These are phyloP conservation scores for Beauveria sp. DNA, from an alignment of 2,329 filamentous ascomycete genomes.

Conservation along the genomic window DNA sequence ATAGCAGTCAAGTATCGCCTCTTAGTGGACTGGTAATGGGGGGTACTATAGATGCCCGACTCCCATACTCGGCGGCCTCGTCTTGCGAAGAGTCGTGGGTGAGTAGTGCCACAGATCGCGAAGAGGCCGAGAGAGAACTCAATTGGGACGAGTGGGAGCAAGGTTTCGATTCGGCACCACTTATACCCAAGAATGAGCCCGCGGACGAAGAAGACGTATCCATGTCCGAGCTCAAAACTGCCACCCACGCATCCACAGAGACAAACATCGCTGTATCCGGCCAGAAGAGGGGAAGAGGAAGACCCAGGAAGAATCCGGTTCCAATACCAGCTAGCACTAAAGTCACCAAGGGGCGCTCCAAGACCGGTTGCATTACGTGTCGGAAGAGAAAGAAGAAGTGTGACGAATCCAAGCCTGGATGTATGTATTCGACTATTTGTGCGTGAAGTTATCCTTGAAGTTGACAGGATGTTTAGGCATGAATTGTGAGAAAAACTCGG, in stretches of 20 bases:
- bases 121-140: constrained; percentile 15
- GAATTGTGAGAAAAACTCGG: constrained; percentile 90
- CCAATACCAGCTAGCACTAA: constrained; percentile 55
- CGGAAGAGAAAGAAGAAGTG: constrained; percentile 66
- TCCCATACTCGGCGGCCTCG: constrained; percentile 33
- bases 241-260: constrained; percentile 19
- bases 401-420: constrained; percentile 59
- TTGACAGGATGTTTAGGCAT: constrained; percentile 46
- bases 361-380: constrained; percentile 62
- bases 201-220: constrained; percentile 45
- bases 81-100: constrained; percentile 34
- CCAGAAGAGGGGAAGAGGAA: constrained; percentile 62
- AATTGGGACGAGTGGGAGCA: constrained; percentile 33
- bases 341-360: constrained; percentile 66
- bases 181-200: constrained; percentile 50
- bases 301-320: constrained; percentile 74
- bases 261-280: constrained; percentile 16
- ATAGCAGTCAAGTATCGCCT: constrained; percentile 44
- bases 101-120: constrained; percentile 32
- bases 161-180: constrained; percentile 35
- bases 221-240: constrained; percentile 43
- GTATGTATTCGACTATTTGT: constrained; percentile 33
- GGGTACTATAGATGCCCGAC: not conserved
- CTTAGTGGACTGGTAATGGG: constrained; percentile 38
- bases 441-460: not conserved